Conservation (phyloP, 2,329 filamentous ascomycete species). For the Fulvia fulva region DNA sequence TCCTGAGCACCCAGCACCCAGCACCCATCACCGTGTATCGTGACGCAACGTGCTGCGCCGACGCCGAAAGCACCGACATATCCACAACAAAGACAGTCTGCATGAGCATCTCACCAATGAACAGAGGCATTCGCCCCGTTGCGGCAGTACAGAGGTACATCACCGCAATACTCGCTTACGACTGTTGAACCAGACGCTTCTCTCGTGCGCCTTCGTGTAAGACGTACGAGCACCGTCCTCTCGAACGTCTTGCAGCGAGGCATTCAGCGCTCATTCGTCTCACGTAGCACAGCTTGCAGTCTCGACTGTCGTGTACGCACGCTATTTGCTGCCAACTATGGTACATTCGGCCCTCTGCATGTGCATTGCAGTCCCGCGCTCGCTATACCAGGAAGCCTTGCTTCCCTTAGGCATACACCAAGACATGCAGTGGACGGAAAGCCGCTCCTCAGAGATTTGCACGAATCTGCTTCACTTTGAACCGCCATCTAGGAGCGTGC, state of each 20-base stretch:
- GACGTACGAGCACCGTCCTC: background rate
- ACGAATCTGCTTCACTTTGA: constrained; percentile 28
- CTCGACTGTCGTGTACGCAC: constrained; percentile 12
- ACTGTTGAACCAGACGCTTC: background rate
- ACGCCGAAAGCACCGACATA: background rate
- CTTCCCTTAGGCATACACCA: constrained; percentile 6
- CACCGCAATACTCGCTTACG: background rate
- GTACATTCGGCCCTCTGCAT: constrained; percentile 6
- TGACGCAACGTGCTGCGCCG: too few species aligned
- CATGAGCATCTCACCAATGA: background rate
- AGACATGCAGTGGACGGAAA: background rate
- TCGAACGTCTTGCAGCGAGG: background rate
- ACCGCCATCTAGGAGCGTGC: constrained; percentile 60
- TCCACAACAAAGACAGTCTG: background rate
- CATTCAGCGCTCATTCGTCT: background rate
- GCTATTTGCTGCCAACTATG: constrained; percentile 13
- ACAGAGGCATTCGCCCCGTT: background rate
- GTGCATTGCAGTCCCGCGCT: constrained; percentile 9
- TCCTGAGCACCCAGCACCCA: too few species aligned
- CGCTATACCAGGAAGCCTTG: constrained; percentile 18
- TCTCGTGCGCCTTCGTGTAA: background rate
- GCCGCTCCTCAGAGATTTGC: background rate
- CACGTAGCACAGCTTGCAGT: background rate
- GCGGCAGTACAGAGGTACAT: background rate
- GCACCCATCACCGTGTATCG: too few species aligned